A percentile compares a stretch with the other conserved stretches of the same genome.
Evolutionary conservation across 106 monocot species (phyloP).

Genomic region (Acorus calamus): DNA sequence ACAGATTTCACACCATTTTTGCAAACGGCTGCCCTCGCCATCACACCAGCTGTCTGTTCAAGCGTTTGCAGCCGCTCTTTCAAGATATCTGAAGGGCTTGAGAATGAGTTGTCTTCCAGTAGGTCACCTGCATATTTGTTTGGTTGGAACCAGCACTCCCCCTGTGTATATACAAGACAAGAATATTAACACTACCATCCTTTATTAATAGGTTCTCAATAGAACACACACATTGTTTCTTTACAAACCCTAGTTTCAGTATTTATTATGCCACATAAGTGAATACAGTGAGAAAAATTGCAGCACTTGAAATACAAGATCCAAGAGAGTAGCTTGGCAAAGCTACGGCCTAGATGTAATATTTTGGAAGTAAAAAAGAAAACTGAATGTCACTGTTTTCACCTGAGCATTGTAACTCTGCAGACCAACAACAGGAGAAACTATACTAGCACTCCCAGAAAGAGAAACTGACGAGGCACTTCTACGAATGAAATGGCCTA

Average conservation of each 20-base stretch:
- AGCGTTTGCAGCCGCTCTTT: slow-evolving; percentile 39
- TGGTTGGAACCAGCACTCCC: slow-evolving; percentile 54
- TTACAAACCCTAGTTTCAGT: too few relatives aligned
- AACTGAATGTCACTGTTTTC: background rate
- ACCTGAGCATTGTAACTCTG: slow-evolving; percentile 88
- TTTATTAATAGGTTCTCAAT: too few relatives aligned
- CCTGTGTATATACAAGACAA: slow-evolving; percentile 16
- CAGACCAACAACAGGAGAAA: slow-evolving; percentile 65
- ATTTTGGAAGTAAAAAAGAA: too few relatives aligned
- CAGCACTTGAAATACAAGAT: too few relatives aligned
- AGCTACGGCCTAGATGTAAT: too few relatives aligned
- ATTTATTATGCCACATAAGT: too few relatives aligned
- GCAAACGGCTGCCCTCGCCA: slow-evolving; percentile 49
- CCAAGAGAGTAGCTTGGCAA: too few relatives aligned
- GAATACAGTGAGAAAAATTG: too few relatives aligned
- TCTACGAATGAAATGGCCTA: slow-evolving; percentile 43
- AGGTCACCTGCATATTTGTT: background rate
- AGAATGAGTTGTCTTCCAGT: background rate
- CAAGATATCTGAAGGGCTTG: slow-evolving; percentile 18
- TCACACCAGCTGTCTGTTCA: slow-evolving; percentile 30
- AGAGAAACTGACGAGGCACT: slow-evolving; percentile 3
- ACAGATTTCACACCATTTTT: slow-evolving; percentile 19
- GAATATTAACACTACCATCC: too few relatives aligned
- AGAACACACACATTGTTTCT: too few relatives aligned
- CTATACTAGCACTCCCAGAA: slow-evolving; percentile 12